phyloP scores from a whole-genome alignment of 306 rosid genomes.

The Phaseolus lunatus region DNA sequence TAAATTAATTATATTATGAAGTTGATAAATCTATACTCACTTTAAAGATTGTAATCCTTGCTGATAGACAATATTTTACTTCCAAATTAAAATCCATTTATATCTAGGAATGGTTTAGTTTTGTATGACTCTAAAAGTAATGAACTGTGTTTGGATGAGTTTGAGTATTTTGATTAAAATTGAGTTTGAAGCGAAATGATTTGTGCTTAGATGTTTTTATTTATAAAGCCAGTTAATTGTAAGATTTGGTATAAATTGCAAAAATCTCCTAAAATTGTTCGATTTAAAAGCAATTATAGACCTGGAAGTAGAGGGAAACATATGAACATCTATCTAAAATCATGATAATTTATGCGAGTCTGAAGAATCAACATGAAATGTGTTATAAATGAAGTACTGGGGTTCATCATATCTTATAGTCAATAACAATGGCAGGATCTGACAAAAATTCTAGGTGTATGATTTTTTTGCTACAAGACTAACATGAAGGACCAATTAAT shows the following conservation, averaged over 20 bases:
- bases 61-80: neutral
- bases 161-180: no score
- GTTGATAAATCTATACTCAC: no score
- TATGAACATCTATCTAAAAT: no score
- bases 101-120: neutral
- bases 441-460: neutral
- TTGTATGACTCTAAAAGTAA: neutral
- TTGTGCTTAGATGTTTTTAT: no score
- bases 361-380: no score
- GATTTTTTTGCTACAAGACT: neutral
- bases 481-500: neutral
- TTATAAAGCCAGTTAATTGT: no score
- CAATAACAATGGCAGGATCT: neutral
- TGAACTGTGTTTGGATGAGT: neutral
- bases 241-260: no score
- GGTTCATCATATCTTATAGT: neutral
- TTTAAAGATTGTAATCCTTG: constrained; percentile 1
- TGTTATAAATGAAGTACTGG: neutral
- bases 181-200: no score
- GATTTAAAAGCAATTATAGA: no score
- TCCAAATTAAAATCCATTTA: neutral
- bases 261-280: no score
- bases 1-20: neutral
- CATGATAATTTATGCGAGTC: no score
- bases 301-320: no score